Percentiles rank a stretch among this genome's conserved stretches.
These are phyloP conservation scores for Hypomyces rosellus DNA, from an alignment of 2,329 filamentous ascomycete species.

Conservation along the genomic window DNA sequence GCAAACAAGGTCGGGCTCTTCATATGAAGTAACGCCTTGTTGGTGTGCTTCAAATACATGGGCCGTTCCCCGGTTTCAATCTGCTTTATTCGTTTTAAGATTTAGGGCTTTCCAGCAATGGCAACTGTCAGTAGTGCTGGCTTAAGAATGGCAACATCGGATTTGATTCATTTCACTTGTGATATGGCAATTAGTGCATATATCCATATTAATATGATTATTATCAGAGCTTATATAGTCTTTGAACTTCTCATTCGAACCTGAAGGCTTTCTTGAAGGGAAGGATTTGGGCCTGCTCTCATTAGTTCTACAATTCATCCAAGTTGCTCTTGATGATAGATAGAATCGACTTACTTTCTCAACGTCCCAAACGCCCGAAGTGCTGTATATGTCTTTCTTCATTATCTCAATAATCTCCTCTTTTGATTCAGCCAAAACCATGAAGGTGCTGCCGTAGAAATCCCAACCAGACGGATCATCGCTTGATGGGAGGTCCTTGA, in stretches of 20 bases:
- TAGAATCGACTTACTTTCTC: conserved; percentile 45
- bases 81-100: conserved; percentile 12
- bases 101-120: conserved; percentile 19
- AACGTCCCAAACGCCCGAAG: conserved; percentile 72
- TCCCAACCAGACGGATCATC: conserved; percentile 52
- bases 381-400: conserved; percentile 66
- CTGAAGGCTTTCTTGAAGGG: conserved; percentile 41
- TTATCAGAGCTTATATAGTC: too few species aligned
- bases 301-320: background rate
- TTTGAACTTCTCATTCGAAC: background rate
- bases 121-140: conserved; percentile 14
- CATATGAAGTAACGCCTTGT: background rate
- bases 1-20: background rate
- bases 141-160: conserved; percentile 2
- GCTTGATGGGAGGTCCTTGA: conserved; percentile 60
- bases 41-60: background rate
- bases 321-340: background rate
- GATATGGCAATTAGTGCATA: too few species aligned
- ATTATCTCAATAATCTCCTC: conserved; percentile 64
- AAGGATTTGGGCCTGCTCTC: conserved; percentile 42
- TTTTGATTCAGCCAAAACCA: conserved; percentile 58
- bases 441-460: conserved; percentile 68
- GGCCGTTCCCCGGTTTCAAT: background rate
- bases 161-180: too few species aligned
- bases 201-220: too few species aligned